Evolutionary conservation across 352 stramenopile genomes (phyloP), one percentile per base, ranked within the genome.

Genomic region (Lagenidium sp.): DNA sequence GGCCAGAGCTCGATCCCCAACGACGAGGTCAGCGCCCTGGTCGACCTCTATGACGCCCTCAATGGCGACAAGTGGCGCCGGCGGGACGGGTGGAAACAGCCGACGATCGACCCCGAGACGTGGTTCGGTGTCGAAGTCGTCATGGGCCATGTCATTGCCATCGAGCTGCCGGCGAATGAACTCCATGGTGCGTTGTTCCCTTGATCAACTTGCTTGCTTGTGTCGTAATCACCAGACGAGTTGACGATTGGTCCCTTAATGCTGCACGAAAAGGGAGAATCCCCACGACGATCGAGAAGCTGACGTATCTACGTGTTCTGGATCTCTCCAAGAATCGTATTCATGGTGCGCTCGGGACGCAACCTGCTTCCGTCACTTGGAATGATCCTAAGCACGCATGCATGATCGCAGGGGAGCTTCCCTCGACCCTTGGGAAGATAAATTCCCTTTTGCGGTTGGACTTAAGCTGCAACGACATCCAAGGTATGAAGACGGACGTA

Each of bases 301-400:
- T 94, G n/a, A 58, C 66, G 34, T 63, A 85, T 24, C 57, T 94
- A 36, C 67, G 69, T 28, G 65, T 82, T 31, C 68, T 94, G 2
- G 70, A 94, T 47, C 51, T 94, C 41, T 88, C 78, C 48, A 85
- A 85, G 60, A 94, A 94, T 53, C 60, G 70, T 25, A 64, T 93
- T 25, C 58, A 61, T 32, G 75, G 77, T 66, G 36, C 6, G 45
- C 18, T 31, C 6, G 37, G 38, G n/a, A n/a, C n/a, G n/a, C n/a
- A n/a, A n/a, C n/a, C n/a, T n/a, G n/a, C n/a, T n/a, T n/a, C n/a
- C n/a, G n/a, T n/a, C n/a, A n/a, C n/a, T n/a, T n/a, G n/a, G n/a
- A n/a, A n/a, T n/a, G n/a, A n/a, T n/a, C n/a, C n/a, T n/a, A n/a
- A n/a, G n/a, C n/a, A n/a, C n/a, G n/a, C n/a, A n/a, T n/a, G n/a